phyloP scores from a whole-genome alignment of 1,139 yeast genomes.

The Sporopachydermia cereana region DNA sequence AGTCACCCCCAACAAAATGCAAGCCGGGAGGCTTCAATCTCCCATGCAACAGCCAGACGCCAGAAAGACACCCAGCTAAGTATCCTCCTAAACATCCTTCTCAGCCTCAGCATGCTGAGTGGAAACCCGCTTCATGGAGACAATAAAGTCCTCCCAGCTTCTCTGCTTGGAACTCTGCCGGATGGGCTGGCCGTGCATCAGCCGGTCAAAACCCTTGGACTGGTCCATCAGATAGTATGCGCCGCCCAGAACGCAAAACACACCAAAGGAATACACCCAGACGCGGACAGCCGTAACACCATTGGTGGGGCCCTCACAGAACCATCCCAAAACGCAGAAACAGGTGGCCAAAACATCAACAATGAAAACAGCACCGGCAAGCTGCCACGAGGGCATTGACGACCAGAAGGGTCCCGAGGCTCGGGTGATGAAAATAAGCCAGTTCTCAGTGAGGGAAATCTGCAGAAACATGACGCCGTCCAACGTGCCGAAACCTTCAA shows the following conservation, averaged over 20 bases:
- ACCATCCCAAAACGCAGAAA: constrained; percentile 93
- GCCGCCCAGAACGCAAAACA: constrained; percentile 93
- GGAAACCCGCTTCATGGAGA: constrained; percentile 96
- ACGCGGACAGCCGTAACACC: constrained; percentile 87
- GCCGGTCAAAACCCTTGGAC: constrained; percentile 79
- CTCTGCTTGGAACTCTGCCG: constrained; percentile 59
- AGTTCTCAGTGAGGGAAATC: constrained; percentile 87
- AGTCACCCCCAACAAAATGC: not conserved
- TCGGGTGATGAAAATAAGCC: constrained; percentile 93
- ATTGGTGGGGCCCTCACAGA: constrained; percentile 87
- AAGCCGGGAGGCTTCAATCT: not conserved
- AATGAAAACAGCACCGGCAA: constrained; percentile 80
- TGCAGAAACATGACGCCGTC: constrained; percentile 89
- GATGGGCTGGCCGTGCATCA: constrained; percentile 82
- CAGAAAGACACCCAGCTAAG: no score
- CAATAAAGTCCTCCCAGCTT: constrained; percentile 89
- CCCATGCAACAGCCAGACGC: no score
- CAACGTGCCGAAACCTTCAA: constrained; percentile 87
- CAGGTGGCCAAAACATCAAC: constrained; percentile 86
- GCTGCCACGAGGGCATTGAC: constrained; percentile 87
- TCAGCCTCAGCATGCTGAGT: constrained; percentile 65
- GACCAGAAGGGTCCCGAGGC: constrained; percentile 97
- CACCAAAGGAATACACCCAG: constrained; percentile 94
- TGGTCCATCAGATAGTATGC: constrained; percentile 86
- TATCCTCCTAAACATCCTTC: not conserved